Evolutionary conservation across 2,329 filamentous ascomycete genomes (phyloP).

Genomic region (Pseudopyricularia cyperi): DNA sequence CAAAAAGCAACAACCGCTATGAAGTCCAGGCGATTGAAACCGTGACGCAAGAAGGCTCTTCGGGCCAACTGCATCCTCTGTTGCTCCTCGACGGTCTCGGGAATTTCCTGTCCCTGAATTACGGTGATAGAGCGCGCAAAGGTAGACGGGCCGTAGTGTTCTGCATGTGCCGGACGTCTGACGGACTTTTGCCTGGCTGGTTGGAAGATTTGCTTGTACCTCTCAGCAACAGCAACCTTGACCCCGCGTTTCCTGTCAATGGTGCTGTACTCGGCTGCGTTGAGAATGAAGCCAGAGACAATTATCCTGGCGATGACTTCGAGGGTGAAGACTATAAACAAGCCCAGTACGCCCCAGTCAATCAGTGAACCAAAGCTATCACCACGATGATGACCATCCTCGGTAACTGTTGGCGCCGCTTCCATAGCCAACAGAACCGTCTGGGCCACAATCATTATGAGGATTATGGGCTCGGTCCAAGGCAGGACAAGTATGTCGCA

Average conservation of each 20-base stretch:
- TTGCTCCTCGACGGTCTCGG: constrained; percentile 57
- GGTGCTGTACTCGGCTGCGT: constrained; percentile 83
- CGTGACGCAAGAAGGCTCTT: constrained; percentile 83
- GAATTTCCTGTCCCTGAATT: constrained; percentile 48
- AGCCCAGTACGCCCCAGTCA: constrained; percentile 67
- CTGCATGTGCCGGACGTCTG: constrained; percentile 32
- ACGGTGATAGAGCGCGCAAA: constrained; percentile 70
- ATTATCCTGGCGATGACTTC: constrained; percentile 75
- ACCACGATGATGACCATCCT: constrained; percentile 45
- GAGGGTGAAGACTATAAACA: constrained; percentile 83
- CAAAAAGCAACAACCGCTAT: constrained; percentile 90
- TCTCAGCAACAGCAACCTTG: constrained; percentile 59
- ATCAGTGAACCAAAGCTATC: constrained; percentile 56
- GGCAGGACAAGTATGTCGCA: constrained; percentile 81
- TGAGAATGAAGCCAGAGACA: constrained; percentile 86
- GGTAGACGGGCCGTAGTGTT: constrained; percentile 41
- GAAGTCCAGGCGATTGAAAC: constrained; percentile 92
- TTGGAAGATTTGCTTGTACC: constrained; percentile 69
- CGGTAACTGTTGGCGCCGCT: constrained; percentile 58
- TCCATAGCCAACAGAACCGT: constrained; percentile 80
- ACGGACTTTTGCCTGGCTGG: constrained; percentile 62
- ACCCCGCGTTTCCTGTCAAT: constrained; percentile 68
- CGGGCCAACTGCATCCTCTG: constrained; percentile 78
- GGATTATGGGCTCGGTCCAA: constrained; percentile 72
- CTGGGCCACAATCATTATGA: constrained; percentile 79